Evolutionary conservation across 2,329 filamentous ascomycete genomes (phyloP), one percentile per base, ranked within the genome.

Genomic region (Teratosphaeria epicoccoides): DNA sequence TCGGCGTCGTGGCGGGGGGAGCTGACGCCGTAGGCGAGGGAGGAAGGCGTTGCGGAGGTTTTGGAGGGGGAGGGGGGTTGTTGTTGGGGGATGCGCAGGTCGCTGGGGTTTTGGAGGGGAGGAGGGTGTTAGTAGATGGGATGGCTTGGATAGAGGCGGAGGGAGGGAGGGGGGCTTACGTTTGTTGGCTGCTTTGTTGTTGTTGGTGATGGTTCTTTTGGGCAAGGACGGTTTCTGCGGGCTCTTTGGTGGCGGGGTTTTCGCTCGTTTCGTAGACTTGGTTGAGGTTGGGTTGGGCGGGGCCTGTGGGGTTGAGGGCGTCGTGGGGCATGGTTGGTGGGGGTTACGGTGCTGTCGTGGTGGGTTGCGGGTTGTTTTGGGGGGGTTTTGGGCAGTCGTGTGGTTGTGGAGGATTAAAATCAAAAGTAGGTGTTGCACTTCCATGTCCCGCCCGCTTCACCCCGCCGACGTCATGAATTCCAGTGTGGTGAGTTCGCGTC

Each of bases 221-320:
- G 4, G 71, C 60, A 47, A 66, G 56, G 1, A 54, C 46, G 37
- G 63, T 48, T 55, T 76, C 73, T 47, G 62, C 52, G 10, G 71
- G 70, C 52, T 69, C 66, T 52, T 72, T 70, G 23, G 65, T 58
- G n/a, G 64, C 69, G 28, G 73, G 68, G 60, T 77, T 77, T 56
- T 70, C 71, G 2, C 69, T 62, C 2, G 72, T 73, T 11, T 68
- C 68, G 68, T 76, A 76, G 49, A 70, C 73, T 59, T 73, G 65
- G 54, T 68, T 50, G 25, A 66, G 63, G 46, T 67, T 65, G 17
- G 74, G 74, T 58, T 77, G 73, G 24, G 71, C 69, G 24, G 69
- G 66, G 29, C 66, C 70, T 33, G 60, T 62, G 47, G 71, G 70
- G 53, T 70, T 62, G 56, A 72, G 47, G 22, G 46, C 55, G 53